Evolutionary conservation across 352 stramenopile genomes (phyloP), one percentile per base, ranked within the genome.

Genomic region (Phytopythium litorale): DNA sequence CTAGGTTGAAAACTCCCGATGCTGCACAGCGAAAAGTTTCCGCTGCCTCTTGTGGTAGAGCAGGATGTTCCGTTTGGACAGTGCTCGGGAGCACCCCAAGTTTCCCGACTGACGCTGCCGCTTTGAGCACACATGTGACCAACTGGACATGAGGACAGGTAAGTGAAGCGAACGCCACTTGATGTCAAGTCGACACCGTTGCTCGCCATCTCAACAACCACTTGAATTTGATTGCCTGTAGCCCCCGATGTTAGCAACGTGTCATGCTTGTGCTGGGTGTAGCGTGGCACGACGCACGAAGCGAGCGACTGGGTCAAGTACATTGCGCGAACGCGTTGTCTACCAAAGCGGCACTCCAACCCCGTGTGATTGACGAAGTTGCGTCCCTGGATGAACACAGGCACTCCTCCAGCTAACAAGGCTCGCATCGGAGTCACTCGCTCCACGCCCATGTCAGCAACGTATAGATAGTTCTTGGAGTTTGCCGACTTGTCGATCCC

Each of bases 11-110:
- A 99, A 7, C 71, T 91, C 6, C 96, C 96, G 1, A 96, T 92
- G 3, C 82, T 40, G 60, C 97, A 99, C 9, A 98, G 65, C 16
- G 97, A 97, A 63, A 98, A 98, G 66, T 99, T 99, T 3, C 82
- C 71, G n/a, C 50, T 55, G 15, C 73, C 63, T 28, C 73, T 53
- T 53, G 9, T 57, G 0, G 64, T 35, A 30, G 77, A 71, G 40
- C 76, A 88, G 11, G 79, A 86, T 0, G 96, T 98, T 19, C 94
- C 96, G 55, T 97, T 98, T 16, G 95, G 93, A 69, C 79, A 92
- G 30, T 76, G 58, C 13, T 58, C 52, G 12, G 52, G 52, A 30
- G 32, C 18, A 3, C 52, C 32, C 52, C 52, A 58, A 7, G 30
- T 48, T 23, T 40, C 30, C 8, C 18, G 52, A 81, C 15, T 60